Base-by-base conservation (phyloP, 2,329 filamentous ascomycete species). In the Aureobasidium uvarum region DNA sequence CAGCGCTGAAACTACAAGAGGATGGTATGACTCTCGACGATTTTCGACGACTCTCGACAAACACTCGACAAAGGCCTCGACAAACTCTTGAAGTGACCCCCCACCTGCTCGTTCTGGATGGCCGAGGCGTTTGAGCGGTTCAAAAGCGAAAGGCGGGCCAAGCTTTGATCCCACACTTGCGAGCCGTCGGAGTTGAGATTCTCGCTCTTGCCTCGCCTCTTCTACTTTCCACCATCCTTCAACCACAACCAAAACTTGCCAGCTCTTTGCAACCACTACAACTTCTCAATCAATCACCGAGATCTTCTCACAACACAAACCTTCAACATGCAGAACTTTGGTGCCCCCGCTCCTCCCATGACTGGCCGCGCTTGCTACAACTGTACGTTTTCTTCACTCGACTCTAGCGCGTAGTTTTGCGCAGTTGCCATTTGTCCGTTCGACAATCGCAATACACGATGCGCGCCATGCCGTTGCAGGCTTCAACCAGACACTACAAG, bases 321-420 rank as follows among this genome's bases (percentile, higher is more conserved):
- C 66, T 59, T 48, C 46, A 70, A 63, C 52, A 84, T 84, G 82
- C 81, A 84, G 70, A 81, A 77, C 71, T 78, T 78, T 67, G 70
- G 68, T 70, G 70, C 67, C 55, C 56, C 70, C 65, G 65, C 68
- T 41, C 66, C 69, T 66, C 67, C 76, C 68, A 70, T 69, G 68
- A 79, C 78, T 71, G 77, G 77, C 70, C 81, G 83, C 75, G 82
- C 81, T 71, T 85, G 83, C 78, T 85, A 84, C 77, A 85, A 85
- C 77, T 85, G 83, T 84, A 73, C 78, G 81, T 82, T 52, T 39
- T 45, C 50, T 55, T 55, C 50, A 56, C 50, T 38, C 39, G 18
- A 46, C 18, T 31, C 18, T 11, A 25, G 28, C 18, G 43, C 56
- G 43, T 43, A 20, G 8, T 33, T 20, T 14, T 45, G 50, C 43